Conservation (phyloP, 1,139 yeast species). For the Scheffersomyces titani region DNA sequence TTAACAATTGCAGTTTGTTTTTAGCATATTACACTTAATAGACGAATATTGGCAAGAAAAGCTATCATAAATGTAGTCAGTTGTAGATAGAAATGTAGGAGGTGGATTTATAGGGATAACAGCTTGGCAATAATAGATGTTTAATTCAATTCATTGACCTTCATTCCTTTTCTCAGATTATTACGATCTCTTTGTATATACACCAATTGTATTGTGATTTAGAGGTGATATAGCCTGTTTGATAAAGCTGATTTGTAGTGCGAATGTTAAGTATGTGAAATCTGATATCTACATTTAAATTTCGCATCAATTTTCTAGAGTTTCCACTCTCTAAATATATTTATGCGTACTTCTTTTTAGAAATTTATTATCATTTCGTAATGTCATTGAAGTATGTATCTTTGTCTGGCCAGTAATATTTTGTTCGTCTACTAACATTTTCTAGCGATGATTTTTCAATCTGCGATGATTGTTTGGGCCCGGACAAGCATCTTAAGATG, state of each 20-base stretch:
- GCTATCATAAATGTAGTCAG: neutral
- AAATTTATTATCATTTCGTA: too few relatives aligned
- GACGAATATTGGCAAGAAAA: conserved; percentile 4
- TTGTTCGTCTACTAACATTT: neutral
- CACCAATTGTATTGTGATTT: too few relatives aligned
- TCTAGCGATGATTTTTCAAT: conserved; percentile 32
- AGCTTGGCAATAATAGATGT: too few relatives aligned
- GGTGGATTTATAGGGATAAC: neutral
- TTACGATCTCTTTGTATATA: too few relatives aligned
- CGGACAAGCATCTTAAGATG: conserved; percentile 66
- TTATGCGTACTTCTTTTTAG: too few relatives aligned
- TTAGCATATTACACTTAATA: neutral
- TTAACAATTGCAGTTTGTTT: neutral
- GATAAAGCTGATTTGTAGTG: neutral
- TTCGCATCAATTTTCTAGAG: neutral
- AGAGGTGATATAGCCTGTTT: neutral
- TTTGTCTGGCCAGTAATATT: neutral
- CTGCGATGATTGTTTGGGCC: conserved; percentile 75
- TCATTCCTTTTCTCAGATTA: too few relatives aligned
- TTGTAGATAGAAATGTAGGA: neutral
- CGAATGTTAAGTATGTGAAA: neutral
- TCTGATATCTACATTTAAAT: neutral
- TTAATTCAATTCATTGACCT: too few relatives aligned
- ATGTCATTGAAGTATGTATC: neutral
- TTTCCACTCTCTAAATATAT: neutral